Base-by-base conservation (phyloP, 1,284 basidiomycete genomes). In the Hymenochaete sp. region DNA sequence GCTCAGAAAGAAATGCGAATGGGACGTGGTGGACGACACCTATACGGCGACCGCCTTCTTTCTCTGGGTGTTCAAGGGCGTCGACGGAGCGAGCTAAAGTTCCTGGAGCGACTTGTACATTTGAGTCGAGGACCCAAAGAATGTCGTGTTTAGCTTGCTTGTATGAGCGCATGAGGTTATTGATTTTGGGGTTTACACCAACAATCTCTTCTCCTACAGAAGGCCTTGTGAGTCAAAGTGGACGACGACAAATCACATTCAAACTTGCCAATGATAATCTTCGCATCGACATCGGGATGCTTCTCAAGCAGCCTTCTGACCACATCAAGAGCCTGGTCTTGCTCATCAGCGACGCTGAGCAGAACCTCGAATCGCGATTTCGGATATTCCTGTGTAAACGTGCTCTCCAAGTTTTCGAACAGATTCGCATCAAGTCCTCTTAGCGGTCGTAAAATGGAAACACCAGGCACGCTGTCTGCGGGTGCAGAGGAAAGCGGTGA, bases 11-110 rank as follows among this genome's bases (percentile, higher is more conserved):
- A 44, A 85, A 77, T 0, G 90, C 96, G 55, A 92, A 86, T 0
- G 96, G 96, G 5, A 98, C 88, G 62, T 98, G 96, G 61, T 99
- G 96, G 0, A 98, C 90, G 5, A 99, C 74, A 1, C 82, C 93
- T 41, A 96, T 77, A 29, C 72, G 73, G 53, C 63, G 70, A 44
- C 55, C 54, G 31, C 54, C 53, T 24, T 53, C 54, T 33, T 59
- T 59, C 39, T 57, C 44, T 61, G 64, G 54, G 56, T 62, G 50
- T 56, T 57, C 65, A 27, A 95, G 76, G 5, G 79, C 74, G 53
- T 89, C 86, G 7, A 98, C 88, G 7, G 92, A 83, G 38, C 89
- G 80, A 0, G 84, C 82, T 18, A 98, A 77, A 2, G 91, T 86
- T n/a, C 82, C 82, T 0, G 83, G 72, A 25, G 78, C 75, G 13